Evolutionary conservation across 345 rosid genomes (phyloP), one percentile per base, ranked within the genome.

Genomic region (Pelargonium nanum): DNA sequence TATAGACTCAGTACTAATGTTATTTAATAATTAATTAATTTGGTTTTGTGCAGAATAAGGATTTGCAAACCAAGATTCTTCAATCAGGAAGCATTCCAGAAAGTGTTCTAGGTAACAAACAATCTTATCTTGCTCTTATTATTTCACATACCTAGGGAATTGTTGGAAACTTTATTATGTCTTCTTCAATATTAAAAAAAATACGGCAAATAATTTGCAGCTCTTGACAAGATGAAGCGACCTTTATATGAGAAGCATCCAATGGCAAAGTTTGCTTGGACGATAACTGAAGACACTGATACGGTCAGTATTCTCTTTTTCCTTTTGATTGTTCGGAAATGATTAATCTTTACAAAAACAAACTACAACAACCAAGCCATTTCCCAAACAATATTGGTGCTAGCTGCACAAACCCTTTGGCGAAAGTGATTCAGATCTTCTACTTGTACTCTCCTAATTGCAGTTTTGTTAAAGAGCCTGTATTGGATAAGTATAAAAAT

Each of bases 231-330:
- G 83, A 79, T 84, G 59, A 83, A 79, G 77, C 83, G 91, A 66
- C 99, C 99, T 34, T 64, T 93, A 66, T 93, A 93, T 72, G 91
- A 81, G 62, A 93, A 88, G 74, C 99, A 90, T 85, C 96, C 95
- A 24, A 89, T 90, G 97, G 68, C 76, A 56, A 84, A 88, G 69
- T 90, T 81, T 84, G 82, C 97, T 56, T 93, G 95, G 99, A 90
- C 92, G 19, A 62, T 78, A 51, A 84, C 87, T 2, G 95, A 89
- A 61, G 96, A 93, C 64, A 80, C 84, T 57, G 96, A 93, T 75
- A 89, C 80, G 75, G 97, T 93, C 70, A 68, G 83, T 81, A 12
- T 48, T 28, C 50, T 32, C 24, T 70, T 55, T 62, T 59, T 50
- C 23, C 24, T 62, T 9, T 19, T 25, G 26, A n/a, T 22, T 52